A percentile compares a stretch with the other conserved stretches of the same genome.
Evolutionary conservation across 1,139 yeast genomes (phyloP).

Genomic region (Suhomyces choctaworum): DNA sequence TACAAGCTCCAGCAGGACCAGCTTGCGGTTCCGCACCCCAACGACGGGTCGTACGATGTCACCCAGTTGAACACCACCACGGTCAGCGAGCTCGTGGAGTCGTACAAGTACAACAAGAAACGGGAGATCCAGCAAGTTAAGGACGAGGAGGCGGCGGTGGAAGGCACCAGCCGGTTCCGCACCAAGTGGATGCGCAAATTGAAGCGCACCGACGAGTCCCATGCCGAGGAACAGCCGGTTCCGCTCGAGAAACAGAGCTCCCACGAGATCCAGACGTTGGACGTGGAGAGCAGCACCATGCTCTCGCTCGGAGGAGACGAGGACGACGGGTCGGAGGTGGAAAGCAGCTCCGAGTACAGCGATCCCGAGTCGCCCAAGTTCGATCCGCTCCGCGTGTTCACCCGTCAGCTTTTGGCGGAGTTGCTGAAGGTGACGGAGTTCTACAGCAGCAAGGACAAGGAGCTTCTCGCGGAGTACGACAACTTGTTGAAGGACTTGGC

Average conservation of each 20-base stretch:
- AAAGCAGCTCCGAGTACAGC: constrained; percentile 11
- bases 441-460: constrained; percentile 49
- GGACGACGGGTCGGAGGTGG: constrained; percentile 7
- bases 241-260: constrained; percentile 10
- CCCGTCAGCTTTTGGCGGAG: constrained; percentile 54
- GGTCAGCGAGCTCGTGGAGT: constrained; percentile 30
- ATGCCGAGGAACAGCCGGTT: background rate
- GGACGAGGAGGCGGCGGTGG: constrained; percentile 9
- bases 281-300: constrained; percentile 13
- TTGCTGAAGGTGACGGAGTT: constrained; percentile 57
- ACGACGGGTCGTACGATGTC: constrained; percentile 28
- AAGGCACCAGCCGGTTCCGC: constrained; percentile 3
- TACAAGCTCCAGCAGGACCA: constrained; percentile 49
- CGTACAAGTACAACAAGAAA: constrained; percentile 11
- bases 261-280: constrained; percentile 9
- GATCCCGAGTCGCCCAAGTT: constrained; percentile 22
- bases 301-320: constrained; percentile 8
- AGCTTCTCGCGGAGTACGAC: constrained; percentile 47
- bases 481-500: constrained; percentile 43
- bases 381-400: constrained; percentile 53
- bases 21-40: constrained; percentile 21
- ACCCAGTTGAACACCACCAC: constrained; percentile 23
- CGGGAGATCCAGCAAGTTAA: constrained; percentile 1
- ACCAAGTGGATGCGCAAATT: constrained; percentile 14
- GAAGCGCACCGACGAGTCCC: constrained; percentile 4